phyloP scores from a whole-genome alignment of 2,329 filamentous ascomycete genomes.

The Trichoderma lentiforme region DNA sequence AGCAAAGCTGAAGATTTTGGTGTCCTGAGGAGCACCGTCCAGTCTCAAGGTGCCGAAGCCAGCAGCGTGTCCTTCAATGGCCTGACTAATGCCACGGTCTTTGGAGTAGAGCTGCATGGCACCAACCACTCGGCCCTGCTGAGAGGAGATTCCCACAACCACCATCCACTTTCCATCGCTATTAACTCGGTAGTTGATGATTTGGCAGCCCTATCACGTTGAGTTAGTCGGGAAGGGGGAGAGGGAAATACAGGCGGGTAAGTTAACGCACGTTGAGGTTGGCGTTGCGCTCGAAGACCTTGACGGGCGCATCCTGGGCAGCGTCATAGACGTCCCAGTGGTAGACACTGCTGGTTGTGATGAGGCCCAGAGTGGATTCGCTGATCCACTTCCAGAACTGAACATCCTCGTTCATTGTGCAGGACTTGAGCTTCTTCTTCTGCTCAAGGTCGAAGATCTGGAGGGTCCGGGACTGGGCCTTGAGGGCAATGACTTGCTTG shows the following conservation, averaged over 20 bases:
- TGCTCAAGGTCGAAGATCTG: slow-evolving; percentile 95
- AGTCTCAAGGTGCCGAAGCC: slow-evolving; percentile 87
- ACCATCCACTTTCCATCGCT: slow-evolving; percentile 98
- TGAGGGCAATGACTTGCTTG: slow-evolving; percentile 92
- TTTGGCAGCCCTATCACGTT: slow-evolving; percentile 77
- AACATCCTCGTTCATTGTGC: slow-evolving; percentile 94
- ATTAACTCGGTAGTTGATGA: slow-evolving; percentile 98
- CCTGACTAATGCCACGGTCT: slow-evolving; percentile 93
- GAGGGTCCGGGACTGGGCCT: slow-evolving; percentile 87
- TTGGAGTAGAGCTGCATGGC: slow-evolving; percentile 97
- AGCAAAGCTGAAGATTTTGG: slow-evolving; percentile 95
- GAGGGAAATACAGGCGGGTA: not conserved
- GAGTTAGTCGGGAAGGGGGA: not conserved
- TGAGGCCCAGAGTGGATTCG: slow-evolving; percentile 80
- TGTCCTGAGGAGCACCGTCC: slow-evolving; percentile 84
- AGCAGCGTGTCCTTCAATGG: slow-evolving; percentile 95
- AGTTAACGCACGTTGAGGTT: slow-evolving; percentile 70
- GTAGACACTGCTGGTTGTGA: slow-evolving; percentile 87
- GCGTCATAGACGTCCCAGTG: slow-evolving; percentile 97
- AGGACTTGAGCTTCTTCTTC: slow-evolving; percentile 95
- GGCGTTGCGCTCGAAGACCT: slow-evolving; percentile 91
- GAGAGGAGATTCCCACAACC: slow-evolving; percentile 90
- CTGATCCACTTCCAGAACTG: slow-evolving; percentile 99
- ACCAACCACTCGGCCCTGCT: slow-evolving; percentile 88
- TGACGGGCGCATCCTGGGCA: slow-evolving; percentile 72